These are phyloP conservation scores for Colletotrichum lentis DNA, from an alignment of 2,329 filamentous ascomycete species.

Conservation along the genomic window DNA sequence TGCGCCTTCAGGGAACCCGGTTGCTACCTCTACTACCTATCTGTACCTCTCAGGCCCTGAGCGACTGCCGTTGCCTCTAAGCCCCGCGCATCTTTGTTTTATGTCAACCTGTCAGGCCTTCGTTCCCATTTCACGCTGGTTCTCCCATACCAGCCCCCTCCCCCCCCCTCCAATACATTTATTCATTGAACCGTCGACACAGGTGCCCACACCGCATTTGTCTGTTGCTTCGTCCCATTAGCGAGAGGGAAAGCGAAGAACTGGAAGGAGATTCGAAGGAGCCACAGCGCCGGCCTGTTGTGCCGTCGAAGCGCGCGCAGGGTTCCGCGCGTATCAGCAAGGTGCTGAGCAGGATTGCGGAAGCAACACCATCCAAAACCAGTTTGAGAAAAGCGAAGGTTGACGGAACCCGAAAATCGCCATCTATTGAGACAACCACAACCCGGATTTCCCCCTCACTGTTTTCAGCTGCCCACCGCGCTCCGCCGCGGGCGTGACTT, in stretches of 20 bases:
- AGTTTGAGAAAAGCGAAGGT: background rate
- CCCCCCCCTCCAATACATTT: background rate
- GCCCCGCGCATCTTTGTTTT: slow-evolving; percentile 13
- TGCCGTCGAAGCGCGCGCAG: slow-evolving; percentile 15
- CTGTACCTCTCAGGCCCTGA: background rate
- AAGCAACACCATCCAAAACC: background rate
- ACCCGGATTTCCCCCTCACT: background rate
- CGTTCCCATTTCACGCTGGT: slow-evolving; percentile 14
- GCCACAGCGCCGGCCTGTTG: slow-evolving; percentile 22
- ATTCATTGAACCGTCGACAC: background rate
- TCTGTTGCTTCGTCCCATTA: background rate
- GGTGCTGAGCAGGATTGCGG: background rate
- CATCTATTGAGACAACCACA: background rate
- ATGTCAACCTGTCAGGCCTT: background rate
- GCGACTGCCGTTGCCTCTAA: slow-evolving; percentile 23
- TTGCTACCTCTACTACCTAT: slow-evolving; percentile 6
- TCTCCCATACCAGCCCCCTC: slow-evolving; percentile 16
- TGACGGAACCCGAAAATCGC: background rate
- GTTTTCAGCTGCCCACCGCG: background rate
- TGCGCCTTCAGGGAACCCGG: slow-evolving; percentile 17
- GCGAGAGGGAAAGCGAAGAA: background rate
- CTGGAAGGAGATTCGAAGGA: background rate
- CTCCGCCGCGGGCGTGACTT: slow-evolving; percentile 17
- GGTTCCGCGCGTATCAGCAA: slow-evolving; percentile 20
- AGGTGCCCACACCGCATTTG: background rate